Evolutionary conservation across 208 protist species (phyloP), one percentile per base, ranked within the genome.

Genomic region (Trypanosoma cruzi): DNA sequence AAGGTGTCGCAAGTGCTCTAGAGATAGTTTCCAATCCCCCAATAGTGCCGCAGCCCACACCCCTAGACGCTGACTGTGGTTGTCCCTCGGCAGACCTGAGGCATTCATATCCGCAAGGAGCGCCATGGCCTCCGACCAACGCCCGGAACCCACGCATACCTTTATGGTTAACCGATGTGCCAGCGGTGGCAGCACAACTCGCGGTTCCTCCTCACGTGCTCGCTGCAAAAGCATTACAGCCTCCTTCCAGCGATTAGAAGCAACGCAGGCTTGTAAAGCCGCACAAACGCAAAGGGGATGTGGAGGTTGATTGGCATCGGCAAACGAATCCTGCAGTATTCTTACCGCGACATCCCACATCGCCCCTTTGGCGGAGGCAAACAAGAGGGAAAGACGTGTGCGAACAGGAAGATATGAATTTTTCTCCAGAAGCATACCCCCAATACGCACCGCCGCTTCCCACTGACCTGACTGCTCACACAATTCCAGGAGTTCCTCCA

Each of bases 381-480:
- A 82, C 52, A 92, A 75, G 18, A 93, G 77, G 28, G 85, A 78
- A 72, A 93, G 82, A 36, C 67, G 54, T 14, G 85, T 91, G 50
- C 82, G 79, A 16, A 75, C 28, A 11, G 82, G 79, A 48, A 91
- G 74, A 60, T 77, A 74, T 55, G 54, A 54, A 71, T 71, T 52
- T 32, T 22, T 71, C 4, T 86, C 79, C 31, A 92, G 67, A 55
- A 95, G 81, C 31, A 71, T 68, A 13, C 49, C 36, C 31, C 89
- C 87, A 44, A 93, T 80, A 36, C 75, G 53, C 34, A 92, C 64
- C 8, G 89, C 86, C 22, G 76, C 82, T 71, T 92, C 83, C 87
- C 89, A 95, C 68, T 95, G 84, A 26, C 89, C 89, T 20, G 89
- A 71, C 71, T 92, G 77, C 75, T 92, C 84, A 73, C 89, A 93